Conservation (phyloP, 805 yeast genomes). For the Metschnikowia baotianmanensis region DNA sequence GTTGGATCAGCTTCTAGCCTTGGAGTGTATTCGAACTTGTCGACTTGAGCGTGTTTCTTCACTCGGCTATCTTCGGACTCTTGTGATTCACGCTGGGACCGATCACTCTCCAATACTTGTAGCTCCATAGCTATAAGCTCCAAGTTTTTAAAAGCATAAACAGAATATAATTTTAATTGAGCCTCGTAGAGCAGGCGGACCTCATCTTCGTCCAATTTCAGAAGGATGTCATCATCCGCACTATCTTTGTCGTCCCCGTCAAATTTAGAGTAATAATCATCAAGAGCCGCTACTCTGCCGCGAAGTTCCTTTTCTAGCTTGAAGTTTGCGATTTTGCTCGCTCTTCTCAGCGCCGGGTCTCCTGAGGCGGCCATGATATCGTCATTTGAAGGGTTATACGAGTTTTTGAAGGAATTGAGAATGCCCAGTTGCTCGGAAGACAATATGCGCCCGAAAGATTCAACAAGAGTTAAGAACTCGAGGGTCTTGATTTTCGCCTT, state of each 20-base stretch:
- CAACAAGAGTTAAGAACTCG: conserved; percentile 25
- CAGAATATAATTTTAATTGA: conserved; percentile 50
- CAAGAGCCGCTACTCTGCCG: conserved; percentile 40
- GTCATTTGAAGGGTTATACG: conserved; percentile 41
- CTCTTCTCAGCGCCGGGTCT: conserved; percentile 51
- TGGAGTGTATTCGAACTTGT: conserved; percentile 57
- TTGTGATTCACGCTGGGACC: not conserved
- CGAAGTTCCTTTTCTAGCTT: conserved; percentile 57
- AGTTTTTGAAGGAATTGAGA: conserved; percentile 39
- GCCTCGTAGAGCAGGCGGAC: conserved; percentile 55
- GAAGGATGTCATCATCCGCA: conserved; percentile 21
- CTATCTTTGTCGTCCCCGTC: conserved; percentile 8
- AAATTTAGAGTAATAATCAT: conserved; percentile 22
- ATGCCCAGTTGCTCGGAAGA: conserved; percentile 34
- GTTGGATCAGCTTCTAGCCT: conserved; percentile 54
- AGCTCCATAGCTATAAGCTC: conserved; percentile 65
- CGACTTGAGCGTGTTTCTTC: conserved; percentile 6
- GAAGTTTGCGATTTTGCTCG: conserved; percentile 68
- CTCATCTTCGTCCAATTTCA: conserved; percentile 59
- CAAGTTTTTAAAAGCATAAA: conserved; percentile 53
- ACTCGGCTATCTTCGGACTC: conserved; percentile 22
- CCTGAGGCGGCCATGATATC: conserved; percentile 25
- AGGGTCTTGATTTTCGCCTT: conserved; percentile 41
- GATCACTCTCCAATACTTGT: conserved; percentile 49
- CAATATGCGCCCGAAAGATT: conserved; percentile 29